Evolutionary conservation across 306 rosid species (phyloP), one percentile per base, ranked within the genome.

Genomic region (Cucumis melo): DNA sequence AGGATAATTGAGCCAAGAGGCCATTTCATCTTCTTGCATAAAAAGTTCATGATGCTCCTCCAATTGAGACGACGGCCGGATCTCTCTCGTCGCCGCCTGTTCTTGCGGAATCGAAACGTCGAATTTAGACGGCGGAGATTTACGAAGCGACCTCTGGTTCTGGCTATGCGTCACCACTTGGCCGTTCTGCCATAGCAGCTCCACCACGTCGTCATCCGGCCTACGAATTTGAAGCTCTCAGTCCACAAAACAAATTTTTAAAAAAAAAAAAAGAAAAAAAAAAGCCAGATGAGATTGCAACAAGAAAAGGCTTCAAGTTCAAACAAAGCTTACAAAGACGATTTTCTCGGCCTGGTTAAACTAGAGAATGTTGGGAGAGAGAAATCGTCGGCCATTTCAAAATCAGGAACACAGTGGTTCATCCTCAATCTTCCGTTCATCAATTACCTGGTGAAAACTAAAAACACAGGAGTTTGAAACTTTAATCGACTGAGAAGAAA

Each of bases 131-230:
- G 82, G 79, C 4, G 83, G 80, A 6, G 51, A 77, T 11, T 79
- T 88, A 10, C 20, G 71, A 6, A 44, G 24, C 14, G 90, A 75
- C 53, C 91, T 82, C n/a, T 90, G 93, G 78, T 77, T 88, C 64
- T 89, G 92, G 82, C 86, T 88, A 16, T 88, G 93, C 81, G 84
- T 74, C 41, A 87, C 88, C 23, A 91, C 88, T 50, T 83, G 89
- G 5, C 98, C 98, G 83, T 91, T 87, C 65, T 91, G 88, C 98
- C 98, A 93, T 11, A 93, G 80, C 27, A 93, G 85, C 84, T 93
- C 96, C 96, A 91, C 81, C 60, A 88, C 85, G 51, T 85, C 93
- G 1, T 93, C 86, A 13, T 85, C 87, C 39, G 84, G 85, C 91
- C 95, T 91, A 85, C 77, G 41, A n/a, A 8, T 51, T 50, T n/a